Conservation (phyloP, 2,329 filamentous ascomycete species). For the Dactylellina haptotyla region DNA sequence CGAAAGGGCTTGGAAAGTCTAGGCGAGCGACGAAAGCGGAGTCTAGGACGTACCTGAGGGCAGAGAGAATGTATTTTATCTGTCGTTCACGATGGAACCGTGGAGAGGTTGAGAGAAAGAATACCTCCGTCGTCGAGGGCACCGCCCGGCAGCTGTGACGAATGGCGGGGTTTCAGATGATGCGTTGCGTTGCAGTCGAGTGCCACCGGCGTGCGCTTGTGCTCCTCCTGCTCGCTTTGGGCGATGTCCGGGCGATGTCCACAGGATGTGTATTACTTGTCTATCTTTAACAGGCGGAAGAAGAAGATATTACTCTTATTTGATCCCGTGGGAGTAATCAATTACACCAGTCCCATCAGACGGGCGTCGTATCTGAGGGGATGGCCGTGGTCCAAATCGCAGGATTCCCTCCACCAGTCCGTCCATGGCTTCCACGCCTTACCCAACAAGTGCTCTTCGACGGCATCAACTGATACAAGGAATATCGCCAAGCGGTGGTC, state of each 20-base stretch:
- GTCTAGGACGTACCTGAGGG: too few species aligned
- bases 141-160: slow-evolving; percentile 18
- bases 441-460: neutral
- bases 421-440: too few species aligned
- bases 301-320: neutral
- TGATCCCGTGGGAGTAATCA: slow-evolving; percentile 6
- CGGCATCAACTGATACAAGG: neutral
- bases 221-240: neutral
- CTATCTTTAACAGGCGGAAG: neutral
- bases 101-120: too few species aligned
- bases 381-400: slow-evolving; percentile 3
- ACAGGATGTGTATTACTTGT: too few species aligned
- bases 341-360: neutral
- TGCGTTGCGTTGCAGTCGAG: slow-evolving; percentile 40
- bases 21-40: slow-evolving; percentile 13
- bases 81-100: too few species aligned
- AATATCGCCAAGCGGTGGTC: neutral
- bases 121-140: slow-evolving; percentile 2
- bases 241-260: too few species aligned
- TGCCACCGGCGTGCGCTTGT: neutral
- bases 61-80: too few species aligned
- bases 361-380: neutral
- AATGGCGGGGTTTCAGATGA: slow-evolving; percentile 52
- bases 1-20: slow-evolving; percentile 4
- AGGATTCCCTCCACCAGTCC: neutral